Conservation (phyloP, 2,329 filamentous ascomycete genomes). For the Ampelomyces quisqualis region DNA sequence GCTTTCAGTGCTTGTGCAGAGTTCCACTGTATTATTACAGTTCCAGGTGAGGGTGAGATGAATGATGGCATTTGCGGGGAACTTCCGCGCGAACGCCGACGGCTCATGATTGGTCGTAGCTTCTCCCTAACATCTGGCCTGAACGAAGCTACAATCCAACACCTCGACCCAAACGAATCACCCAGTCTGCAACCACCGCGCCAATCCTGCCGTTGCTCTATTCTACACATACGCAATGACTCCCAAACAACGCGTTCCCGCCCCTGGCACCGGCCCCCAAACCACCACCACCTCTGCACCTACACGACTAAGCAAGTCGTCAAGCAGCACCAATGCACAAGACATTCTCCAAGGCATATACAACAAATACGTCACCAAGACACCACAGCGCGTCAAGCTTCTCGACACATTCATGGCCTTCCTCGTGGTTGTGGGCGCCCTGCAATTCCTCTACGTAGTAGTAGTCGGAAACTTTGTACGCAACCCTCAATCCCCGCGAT, state of each 20-base stretch:
- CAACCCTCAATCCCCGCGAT: slow-evolving; percentile 26
- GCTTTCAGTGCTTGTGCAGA: too few relatives aligned
- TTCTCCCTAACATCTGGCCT: slow-evolving; percentile 30
- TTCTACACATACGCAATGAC: slow-evolving; percentile 27
- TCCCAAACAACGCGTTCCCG: slow-evolving; percentile 34
- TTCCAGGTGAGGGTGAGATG: too few relatives aligned
- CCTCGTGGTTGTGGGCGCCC: slow-evolving; percentile 76
- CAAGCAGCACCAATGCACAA: slow-evolving; percentile 42
- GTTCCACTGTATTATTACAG: too few relatives aligned
- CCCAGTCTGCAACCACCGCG: neutral
- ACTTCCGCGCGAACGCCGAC: slow-evolving; percentile 7
- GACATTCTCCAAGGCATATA: slow-evolving; percentile 70
- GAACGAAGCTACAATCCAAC: slow-evolving; percentile 17
- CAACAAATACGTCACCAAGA: slow-evolving; percentile 75
- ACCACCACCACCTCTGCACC: slow-evolving; percentile 20
- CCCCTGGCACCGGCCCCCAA: slow-evolving; percentile 15
- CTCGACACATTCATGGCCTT: slow-evolving; percentile 90
- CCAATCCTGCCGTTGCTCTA: slow-evolving; percentile 3
- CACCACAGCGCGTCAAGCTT: slow-evolving; percentile 87
- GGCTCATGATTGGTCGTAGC: slow-evolving; percentile 11
- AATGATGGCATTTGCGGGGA: slow-evolving; percentile 27
- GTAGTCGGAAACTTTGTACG: slow-evolving; percentile 91
- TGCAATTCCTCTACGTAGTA: slow-evolving; percentile 93
- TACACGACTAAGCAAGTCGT: slow-evolving; percentile 25
- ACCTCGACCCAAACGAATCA: slow-evolving; percentile 12